These are phyloP conservation scores for Vanrija humicola DNA, from an alignment of 1,284 basidiomycete genomes.

Conservation along the genomic window DNA sequence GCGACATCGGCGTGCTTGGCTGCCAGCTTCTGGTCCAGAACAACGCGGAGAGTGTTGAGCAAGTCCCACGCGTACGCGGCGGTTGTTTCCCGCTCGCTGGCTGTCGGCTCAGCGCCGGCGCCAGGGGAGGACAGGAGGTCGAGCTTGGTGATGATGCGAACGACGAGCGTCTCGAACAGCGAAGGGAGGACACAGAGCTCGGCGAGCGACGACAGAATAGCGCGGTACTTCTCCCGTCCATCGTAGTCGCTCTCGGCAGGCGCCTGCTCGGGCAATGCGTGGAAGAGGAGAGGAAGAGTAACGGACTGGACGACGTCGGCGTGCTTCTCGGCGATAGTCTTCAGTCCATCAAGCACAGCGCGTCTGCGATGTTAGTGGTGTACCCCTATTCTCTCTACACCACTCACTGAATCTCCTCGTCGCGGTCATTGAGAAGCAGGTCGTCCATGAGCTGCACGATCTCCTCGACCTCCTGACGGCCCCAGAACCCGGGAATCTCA, in stretches of 20 bases:
- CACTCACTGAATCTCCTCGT: conserved; percentile 54
- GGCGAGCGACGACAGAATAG: conserved; percentile 66
- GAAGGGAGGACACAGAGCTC: conserved; percentile 69
- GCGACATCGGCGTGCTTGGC: conserved; percentile 63
- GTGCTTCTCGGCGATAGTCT: conserved; percentile 60
- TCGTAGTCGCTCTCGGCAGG: conserved; percentile 58
- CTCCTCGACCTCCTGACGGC: conserved; percentile 70
- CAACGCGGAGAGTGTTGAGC: conserved; percentile 63
- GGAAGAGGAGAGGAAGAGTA: conserved; percentile 76
- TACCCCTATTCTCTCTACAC: conserved; percentile 7
- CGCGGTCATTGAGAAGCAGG: conserved; percentile 57
- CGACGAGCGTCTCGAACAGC: conserved; percentile 79
- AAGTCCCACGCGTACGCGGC: conserved; percentile 80
- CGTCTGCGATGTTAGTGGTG: conserved; percentile 53
- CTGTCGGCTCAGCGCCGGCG: conserved; percentile 12
- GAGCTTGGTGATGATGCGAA: conserved; percentile 74
- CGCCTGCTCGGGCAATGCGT: conserved; percentile 63
- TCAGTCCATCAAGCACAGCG: conserved; percentile 64
- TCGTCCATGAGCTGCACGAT: conserved; percentile 74
- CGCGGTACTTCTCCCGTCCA: conserved; percentile 63
- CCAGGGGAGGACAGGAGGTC: conserved; percentile 54
- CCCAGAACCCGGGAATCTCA: conserved; percentile 61
- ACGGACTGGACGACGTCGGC: conserved; percentile 68
- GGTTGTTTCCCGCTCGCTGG: conserved; percentile 54
- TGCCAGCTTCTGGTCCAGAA: conserved; percentile 64